Evolutionary conservation across 305 asterid species (phyloP).

Genomic region (Fraxinus dipetala): DNA sequence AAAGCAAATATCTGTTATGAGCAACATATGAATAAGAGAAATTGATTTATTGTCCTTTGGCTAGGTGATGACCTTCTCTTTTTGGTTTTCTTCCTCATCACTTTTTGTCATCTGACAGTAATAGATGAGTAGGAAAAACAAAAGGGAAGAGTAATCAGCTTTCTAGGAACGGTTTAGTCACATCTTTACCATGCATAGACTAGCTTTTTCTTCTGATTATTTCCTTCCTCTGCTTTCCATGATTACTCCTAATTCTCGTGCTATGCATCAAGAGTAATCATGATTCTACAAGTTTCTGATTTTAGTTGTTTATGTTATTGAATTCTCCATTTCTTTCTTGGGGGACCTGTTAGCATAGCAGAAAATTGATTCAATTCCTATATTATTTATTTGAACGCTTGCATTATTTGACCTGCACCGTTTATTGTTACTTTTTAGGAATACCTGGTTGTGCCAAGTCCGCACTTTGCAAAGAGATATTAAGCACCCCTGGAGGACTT

Average conservation of each 20-base stretch:
- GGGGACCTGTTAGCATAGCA: not conserved
- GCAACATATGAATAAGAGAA: not conserved
- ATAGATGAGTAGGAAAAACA: not conserved
- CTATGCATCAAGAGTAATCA: not conserved
- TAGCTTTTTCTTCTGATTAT: not conserved
- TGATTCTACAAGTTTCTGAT: not conserved
- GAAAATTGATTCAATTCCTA: not conserved
- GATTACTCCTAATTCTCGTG: not conserved
- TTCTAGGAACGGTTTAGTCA: not conserved
- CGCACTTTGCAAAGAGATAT: conserved; percentile 85
- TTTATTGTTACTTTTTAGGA: conserved; percentile 44
- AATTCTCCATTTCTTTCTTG: not conserved
- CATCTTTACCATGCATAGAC: not conserved
- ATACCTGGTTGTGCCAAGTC: conserved; percentile 99
- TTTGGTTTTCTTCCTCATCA: not conserved
- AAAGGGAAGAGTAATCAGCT: not conserved
- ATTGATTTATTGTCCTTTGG: not conserved
- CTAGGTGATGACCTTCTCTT: not conserved
- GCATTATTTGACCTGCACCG: conserved; percentile 23
- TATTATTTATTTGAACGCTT: conserved; percentile 14
- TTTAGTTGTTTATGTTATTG: not conserved
- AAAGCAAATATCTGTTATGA: not conserved
- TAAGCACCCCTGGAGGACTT: conserved; percentile 61
- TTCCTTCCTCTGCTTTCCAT: not conserved
- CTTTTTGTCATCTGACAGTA: not conserved